These are phyloP conservation scores for Acanthochlamys bracteata DNA, from an alignment of 106 monocot species.

Conservation along the genomic window DNA sequence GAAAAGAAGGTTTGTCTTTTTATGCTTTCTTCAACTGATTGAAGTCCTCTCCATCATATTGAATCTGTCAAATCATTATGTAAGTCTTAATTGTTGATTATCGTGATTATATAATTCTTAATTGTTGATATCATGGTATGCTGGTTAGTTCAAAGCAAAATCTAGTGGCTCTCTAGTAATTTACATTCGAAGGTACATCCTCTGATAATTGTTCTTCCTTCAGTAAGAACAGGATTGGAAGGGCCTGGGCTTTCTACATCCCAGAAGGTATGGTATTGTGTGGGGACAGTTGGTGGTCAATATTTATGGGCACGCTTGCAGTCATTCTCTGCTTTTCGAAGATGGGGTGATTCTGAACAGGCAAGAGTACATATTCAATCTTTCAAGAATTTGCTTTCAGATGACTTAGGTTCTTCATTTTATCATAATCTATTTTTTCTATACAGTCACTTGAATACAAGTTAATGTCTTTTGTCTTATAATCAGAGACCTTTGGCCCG, in stretches of 20 bases:
- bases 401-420: neutral
- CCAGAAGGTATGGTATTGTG: conserved; percentile 93
- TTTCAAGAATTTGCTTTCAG: neutral
- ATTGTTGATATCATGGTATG: too few species aligned
- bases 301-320: conserved; percentile 91
- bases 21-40: neutral
- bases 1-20: conserved; percentile 53
- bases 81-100: too few species aligned
- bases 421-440: neutral
- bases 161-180: too few species aligned
- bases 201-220: conserved; percentile 2
- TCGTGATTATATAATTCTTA: too few species aligned
- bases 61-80: too few species aligned
- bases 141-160: too few species aligned
- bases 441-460: neutral
- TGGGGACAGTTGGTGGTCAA: conserved; percentile 77
- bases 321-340: conserved; percentile 89
- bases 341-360: conserved; percentile 98
- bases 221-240: conserved; percentile 98
- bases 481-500: conserved; percentile 65
- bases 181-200: too few species aligned
- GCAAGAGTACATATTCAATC: conserved; percentile 11
- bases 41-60: too few species aligned
- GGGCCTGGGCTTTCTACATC: conserved; percentile 86
- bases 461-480: conserved; percentile 4